Evolutionary conservation across 139 green algal genomes (phyloP), one percentile per base, ranked within the genome.

Genomic region (Haematococcus lacustris): DNA sequence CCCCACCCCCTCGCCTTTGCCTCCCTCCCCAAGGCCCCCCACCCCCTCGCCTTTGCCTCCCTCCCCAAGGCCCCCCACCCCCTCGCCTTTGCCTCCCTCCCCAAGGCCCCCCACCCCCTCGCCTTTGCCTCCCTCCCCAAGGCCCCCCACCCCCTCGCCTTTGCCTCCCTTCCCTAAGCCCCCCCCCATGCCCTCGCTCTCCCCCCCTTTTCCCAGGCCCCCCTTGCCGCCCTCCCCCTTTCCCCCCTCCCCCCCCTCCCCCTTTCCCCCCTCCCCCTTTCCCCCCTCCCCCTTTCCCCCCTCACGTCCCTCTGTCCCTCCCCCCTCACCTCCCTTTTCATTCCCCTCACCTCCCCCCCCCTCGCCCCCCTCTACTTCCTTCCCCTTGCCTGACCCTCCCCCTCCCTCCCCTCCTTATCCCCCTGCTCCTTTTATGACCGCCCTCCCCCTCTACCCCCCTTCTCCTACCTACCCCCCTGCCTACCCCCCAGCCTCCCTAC

Each of bases 361-460:
- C 23, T 47, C 69, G 51, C 61, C 38, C 53, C 68, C 34, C 67
- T n/a, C n/a, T n/a, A n/a, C n/a, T n/a, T n/a, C n/a, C n/a, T n/a
- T n/a, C n/a, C n/a, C n/a, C n/a, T n/a, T n/a, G n/a, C n/a, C n/a
- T n/a, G n/a, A n/a, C n/a, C n/a, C n/a, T n/a, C n/a, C n/a, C n/a
- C n/a, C n/a, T n/a, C n/a, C n/a, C n/a, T n/a, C n/a, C n/a, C n/a
- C n/a, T n/a, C n/a, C n/a, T n/a, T n/a, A n/a, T n/a, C n/a, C n/a
- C n/a, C n/a, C n/a, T n/a, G n/a, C n/a, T n/a, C n/a, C n/a, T n/a
- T n/a, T n/a, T n/a, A n/a, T n/a, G n/a, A n/a, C n/a, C n/a, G n/a
- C n/a, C n/a, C n/a, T n/a, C n/a, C n/a, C n/a, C n/a, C n/a, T n/a
- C n/a, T n/a, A n/a, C n/a, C n/a, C n/a, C n/a, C n/a, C n/a, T n/a